Conservation (phyloP, 345 rosid species). For the Theobroma cacao region DNA sequence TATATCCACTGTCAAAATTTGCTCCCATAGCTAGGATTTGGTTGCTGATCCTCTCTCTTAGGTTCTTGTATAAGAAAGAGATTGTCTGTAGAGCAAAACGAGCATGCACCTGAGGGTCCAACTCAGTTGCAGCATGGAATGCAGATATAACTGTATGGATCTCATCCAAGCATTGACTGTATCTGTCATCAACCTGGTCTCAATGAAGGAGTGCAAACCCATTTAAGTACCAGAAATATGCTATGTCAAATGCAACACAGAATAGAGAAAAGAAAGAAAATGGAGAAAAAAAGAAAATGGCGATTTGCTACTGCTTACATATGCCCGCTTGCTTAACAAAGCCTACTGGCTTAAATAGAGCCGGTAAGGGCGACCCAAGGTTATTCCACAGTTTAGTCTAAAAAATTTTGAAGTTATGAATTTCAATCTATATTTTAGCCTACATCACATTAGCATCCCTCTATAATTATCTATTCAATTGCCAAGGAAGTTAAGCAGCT, state of each 20-base stretch:
- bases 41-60: slow-evolving; percentile 84
- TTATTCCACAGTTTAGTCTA: not conserved
- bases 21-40: slow-evolving; percentile 74
- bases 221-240: slow-evolving; percentile 2
- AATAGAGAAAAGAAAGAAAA: too few species aligned
- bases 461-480: not conserved
- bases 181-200: slow-evolving; percentile 77
- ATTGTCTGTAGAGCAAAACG: slow-evolving; percentile 77
- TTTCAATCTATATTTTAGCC: not conserved
- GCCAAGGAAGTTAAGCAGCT: not conserved
- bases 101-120: slow-evolving; percentile 77
- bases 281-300: not conserved
- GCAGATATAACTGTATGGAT: slow-evolving; percentile 91
- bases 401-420: not conserved
- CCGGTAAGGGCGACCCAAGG: not conserved
- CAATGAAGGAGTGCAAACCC: not conserved
- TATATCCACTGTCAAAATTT: slow-evolving; percentile 18
- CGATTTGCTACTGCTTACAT: not conserved
- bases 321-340: not conserved
- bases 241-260: not conserved
- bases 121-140: slow-evolving; percentile 88
- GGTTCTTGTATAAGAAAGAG: slow-evolving; percentile 63
- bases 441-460: not conserved
- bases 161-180: slow-evolving; percentile 84
- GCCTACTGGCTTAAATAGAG: not conserved